phyloP scores from a whole-genome alignment of 345 rosid species.

The Cardamine resedifolia region DNA sequence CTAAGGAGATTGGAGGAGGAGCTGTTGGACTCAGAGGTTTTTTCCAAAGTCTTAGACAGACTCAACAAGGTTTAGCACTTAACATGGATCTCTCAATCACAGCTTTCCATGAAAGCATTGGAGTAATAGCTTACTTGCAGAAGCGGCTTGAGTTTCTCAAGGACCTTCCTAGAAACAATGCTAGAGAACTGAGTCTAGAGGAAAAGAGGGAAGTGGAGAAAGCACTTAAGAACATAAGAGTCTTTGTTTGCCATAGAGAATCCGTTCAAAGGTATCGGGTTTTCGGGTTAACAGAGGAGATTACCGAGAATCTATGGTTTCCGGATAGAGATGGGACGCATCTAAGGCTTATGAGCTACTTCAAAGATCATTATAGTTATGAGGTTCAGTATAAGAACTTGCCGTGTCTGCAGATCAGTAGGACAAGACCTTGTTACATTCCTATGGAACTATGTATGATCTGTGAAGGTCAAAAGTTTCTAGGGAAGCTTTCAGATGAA shows the following conservation, averaged over 20 bases:
- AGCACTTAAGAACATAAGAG: constrained; percentile 72
- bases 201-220: constrained; percentile 89
- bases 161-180: constrained; percentile 72
- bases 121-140: constrained; percentile 84
- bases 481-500: constrained; percentile 95
- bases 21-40: constrained; percentile 89
- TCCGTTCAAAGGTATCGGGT: constrained; percentile 87
- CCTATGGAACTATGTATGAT: constrained; percentile 97
- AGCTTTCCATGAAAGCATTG: constrained; percentile 91
- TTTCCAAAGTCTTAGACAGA: constrained; percentile 92
- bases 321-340: constrained; percentile 75
- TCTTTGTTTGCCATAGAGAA: constrained; percentile 94
- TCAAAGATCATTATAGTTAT: constrained; percentile 78
- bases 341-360: constrained; percentile 73
- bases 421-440: constrained; percentile 92
- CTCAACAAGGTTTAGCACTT: constrained; percentile 92
- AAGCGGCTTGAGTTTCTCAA: constrained; percentile 78
- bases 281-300: constrained; percentile 75
- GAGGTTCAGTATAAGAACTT: constrained; percentile 75
- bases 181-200: constrained; percentile 57
- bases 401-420: constrained; percentile 91
- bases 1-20: constrained; percentile 87
- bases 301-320: constrained; percentile 75
- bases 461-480: constrained; percentile 98
- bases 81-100: constrained; percentile 87